phyloP scores from a whole-genome alignment of 1,284 basidiomycete genomes.

The Agroathelia rolfsii region DNA sequence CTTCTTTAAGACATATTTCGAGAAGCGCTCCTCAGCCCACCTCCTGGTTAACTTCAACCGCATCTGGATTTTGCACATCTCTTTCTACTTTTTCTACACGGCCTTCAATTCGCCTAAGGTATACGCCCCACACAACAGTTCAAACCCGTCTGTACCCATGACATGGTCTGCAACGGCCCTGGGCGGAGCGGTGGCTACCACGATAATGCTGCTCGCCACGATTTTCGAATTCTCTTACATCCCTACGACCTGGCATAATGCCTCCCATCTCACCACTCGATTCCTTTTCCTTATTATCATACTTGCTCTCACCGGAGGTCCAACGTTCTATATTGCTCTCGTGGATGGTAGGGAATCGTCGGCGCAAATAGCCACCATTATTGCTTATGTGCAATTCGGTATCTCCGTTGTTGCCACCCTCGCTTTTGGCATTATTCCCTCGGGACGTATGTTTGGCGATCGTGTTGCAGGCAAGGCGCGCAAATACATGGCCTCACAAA shows the following conservation, averaged over 20 bases:
- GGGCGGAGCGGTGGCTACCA: constrained; percentile 81
- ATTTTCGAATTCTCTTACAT: constrained; percentile 90
- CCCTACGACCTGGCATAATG: constrained; percentile 97
- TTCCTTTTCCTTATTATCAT: constrained; percentile 81
- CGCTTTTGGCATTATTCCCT: constrained; percentile 78
- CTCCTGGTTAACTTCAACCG: constrained; percentile 96
- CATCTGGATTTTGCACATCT: constrained; percentile 89
- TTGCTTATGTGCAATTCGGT: constrained; percentile 85
- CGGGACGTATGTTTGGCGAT: constrained; percentile 92
- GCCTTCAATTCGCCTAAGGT: constrained; percentile 94
- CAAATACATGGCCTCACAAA: constrained; percentile 94
- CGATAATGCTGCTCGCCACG: constrained; percentile 88
- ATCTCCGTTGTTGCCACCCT: constrained; percentile 75
- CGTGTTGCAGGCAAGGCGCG: constrained; percentile 88
- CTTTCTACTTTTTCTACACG: constrained; percentile 91
- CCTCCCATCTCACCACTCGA: constrained; percentile 84
- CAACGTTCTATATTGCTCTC: constrained; percentile 84
- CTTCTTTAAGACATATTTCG: constrained; percentile 96
- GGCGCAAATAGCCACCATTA: constrained; percentile 65
- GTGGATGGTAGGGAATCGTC: constrained; percentile 50
- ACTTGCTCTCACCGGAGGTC: constrained; percentile 79
- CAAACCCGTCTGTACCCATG: constrained; percentile 64
- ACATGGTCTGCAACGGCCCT: constrained; percentile 88
- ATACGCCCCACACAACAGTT: constrained; percentile 63
- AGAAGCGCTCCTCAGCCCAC: constrained; percentile 88